phyloP scores from a whole-genome alignment of 768 basidiomycete genomes.

The Tylopilus subfusipes region DNA sequence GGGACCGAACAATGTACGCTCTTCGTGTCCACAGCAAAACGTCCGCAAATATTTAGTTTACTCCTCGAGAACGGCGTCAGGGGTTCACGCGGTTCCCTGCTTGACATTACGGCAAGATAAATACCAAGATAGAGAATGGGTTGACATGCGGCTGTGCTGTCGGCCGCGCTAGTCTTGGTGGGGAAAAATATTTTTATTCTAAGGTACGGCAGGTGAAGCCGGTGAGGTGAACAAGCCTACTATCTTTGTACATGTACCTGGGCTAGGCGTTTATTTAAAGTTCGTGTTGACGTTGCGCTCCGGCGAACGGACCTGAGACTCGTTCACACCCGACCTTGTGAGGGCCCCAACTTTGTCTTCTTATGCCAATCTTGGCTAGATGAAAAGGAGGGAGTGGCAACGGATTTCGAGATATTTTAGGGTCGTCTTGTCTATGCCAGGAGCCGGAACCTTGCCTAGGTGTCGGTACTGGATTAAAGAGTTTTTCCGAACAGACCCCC shows the following conservation, averaged over 20 bases:
- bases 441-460: neutral
- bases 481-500: neutral
- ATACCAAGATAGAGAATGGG: constrained; percentile 6
- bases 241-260: neutral
- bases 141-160: constrained; percentile 16
- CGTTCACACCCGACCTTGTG: constrained; percentile 13
- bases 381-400: constrained; percentile 15
- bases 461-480: constrained; percentile 6
- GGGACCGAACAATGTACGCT: neutral
- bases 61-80: constrained; percentile 7
- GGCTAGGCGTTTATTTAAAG: constrained; percentile 3
- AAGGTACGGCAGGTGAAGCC: constrained; percentile 2
- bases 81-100: constrained; percentile 5
- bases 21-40: neutral
- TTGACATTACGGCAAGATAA: constrained; percentile 18
- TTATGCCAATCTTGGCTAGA: constrained; percentile 21
- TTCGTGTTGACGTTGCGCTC: constrained; percentile 13
- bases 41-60: constrained; percentile 17
- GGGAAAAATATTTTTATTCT: neutral
- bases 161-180: neutral
- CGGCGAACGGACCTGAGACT: neutral
- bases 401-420: constrained; percentile 8
- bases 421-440: constrained; percentile 4
- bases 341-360: neutral
- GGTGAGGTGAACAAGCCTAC: neutral